These are phyloP conservation scores for Xerocomus minutiporus DNA, from an alignment of 1,284 basidiomycete species.

Conservation along the genomic window DNA sequence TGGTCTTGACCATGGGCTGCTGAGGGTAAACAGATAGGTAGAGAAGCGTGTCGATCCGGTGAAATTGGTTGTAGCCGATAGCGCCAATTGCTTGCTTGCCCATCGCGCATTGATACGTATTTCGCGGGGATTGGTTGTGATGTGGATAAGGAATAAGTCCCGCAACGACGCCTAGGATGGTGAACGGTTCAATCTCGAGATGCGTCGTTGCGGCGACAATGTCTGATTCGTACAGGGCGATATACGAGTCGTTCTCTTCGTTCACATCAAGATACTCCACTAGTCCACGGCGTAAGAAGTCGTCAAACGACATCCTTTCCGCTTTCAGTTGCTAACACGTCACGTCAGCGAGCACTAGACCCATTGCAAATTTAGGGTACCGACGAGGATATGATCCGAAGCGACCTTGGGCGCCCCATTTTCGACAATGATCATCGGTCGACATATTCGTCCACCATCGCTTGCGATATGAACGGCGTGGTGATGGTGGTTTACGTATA, in stretches of 20 bases:
- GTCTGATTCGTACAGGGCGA: conserved; percentile 91
- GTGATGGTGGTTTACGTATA: conserved; percentile 97
- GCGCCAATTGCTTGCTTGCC: conserved; percentile 99
- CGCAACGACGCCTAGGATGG: conserved; percentile 94
- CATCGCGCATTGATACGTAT: conserved; percentile 99
- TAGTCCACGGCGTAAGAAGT: conserved; percentile 92
- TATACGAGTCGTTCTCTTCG: conserved; percentile 98
- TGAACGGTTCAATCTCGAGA: conserved; percentile 98
- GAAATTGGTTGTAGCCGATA: conserved; percentile 97
- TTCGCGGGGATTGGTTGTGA: conserved; percentile 98
- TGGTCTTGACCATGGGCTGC: conserved; percentile 99
- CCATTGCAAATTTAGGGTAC: conserved; percentile 8
- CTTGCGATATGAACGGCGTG: conserved; percentile 94
- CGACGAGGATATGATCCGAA: conserved; percentile 76
- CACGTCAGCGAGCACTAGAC: conserved; percentile 14
- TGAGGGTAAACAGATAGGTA: conserved; percentile 99
- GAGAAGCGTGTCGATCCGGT: conserved; percentile 96
- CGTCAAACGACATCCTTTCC: conserved; percentile 82
- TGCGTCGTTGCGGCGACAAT: conserved; percentile 86
- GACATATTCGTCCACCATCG: conserved; percentile 97
- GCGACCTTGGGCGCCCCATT: conserved; percentile 75
- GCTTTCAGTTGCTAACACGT: conserved; percentile 70
- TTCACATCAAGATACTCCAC: conserved; percentile 99
- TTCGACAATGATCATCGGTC: conserved; percentile 98
- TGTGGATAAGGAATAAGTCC: conserved; percentile 99